Conservation (phyloP, 306 rosid species). For the Inga leiocalycina region DNA sequence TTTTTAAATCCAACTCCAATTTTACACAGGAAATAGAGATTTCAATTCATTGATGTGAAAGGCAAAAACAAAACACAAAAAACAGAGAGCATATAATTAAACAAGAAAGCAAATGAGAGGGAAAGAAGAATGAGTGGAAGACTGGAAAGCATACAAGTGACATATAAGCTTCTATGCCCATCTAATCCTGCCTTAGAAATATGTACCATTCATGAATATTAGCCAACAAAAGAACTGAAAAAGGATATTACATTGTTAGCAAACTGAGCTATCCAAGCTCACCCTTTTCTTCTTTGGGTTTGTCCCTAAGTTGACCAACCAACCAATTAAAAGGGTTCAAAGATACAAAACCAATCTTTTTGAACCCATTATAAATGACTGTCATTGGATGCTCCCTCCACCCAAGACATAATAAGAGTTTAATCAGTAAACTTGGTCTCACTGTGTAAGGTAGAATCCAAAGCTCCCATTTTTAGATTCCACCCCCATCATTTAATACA, state of each 20-base stretch:
- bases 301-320: slow-evolving; percentile 35
- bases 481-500: slow-evolving; percentile 37
- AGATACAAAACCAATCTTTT: slow-evolving; percentile 64
- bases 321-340: slow-evolving; percentile 44
- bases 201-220: slow-evolving; percentile 8
- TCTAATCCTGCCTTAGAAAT: slow-evolving; percentile 17
- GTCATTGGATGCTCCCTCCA: slow-evolving; percentile 71
- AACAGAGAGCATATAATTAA: background rate
- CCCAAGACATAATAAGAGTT: slow-evolving; percentile 42
- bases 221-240: slow-evolving; percentile 30
- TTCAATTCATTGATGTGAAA: background rate
- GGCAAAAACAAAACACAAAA: background rate
- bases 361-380: slow-evolving; percentile 40
- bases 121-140: background rate
- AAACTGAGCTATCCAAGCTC: slow-evolving; percentile 59
- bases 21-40: background rate
- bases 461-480: slow-evolving; percentile 49
- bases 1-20: background rate
- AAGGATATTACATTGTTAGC: slow-evolving; percentile 34
- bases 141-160: slow-evolving; percentile 14
- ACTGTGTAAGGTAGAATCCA: slow-evolving; percentile 52
- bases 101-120: slow-evolving; percentile 18
- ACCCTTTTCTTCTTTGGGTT: slow-evolving; percentile 14
- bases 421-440: slow-evolving; percentile 34
- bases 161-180: slow-evolving; percentile 20